Conservation (phyloP, 1,139 yeast species). For the Taiozyma sp. region DNA sequence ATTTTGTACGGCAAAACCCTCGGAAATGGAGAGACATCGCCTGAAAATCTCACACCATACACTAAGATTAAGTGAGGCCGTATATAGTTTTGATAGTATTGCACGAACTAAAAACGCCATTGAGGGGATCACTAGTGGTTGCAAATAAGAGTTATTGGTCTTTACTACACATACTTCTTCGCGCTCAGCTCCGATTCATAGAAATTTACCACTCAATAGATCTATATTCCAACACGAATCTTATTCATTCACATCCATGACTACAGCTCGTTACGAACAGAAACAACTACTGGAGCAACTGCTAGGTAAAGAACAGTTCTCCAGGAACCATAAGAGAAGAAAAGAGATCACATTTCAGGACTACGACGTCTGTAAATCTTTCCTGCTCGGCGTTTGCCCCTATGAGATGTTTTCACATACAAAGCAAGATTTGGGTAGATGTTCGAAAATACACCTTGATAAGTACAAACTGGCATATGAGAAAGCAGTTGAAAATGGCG, state of each 20-base stretch:
- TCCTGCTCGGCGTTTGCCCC: conserved; percentile 84
- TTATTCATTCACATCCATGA: background rate
- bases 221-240: background rate
- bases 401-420: conserved; percentile 81
- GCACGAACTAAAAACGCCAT: too few species aligned
- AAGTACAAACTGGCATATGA: conserved; percentile 71
- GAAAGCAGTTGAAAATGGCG: conserved; percentile 49
- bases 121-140: too few species aligned
- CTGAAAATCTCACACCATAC: too few species aligned
- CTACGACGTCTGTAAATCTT: conserved; percentile 71
- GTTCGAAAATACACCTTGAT: conserved; percentile 74
- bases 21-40: background rate
- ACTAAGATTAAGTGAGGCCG: too few species aligned
- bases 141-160: too few species aligned
- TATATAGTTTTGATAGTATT: too few species aligned
- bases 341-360: conserved; percentile 42
- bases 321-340: conserved; percentile 19
- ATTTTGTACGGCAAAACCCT: background rate
- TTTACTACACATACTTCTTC: too few species aligned
- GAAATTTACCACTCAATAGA: background rate
- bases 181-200: background rate
- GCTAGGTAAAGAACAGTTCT: conserved; percentile 64
- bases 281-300: conserved; percentile 71
- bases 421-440: conserved; percentile 76
- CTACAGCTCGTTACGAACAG: conserved; percentile 62